Percentiles rank a stretch among this genome's conserved stretches.
These are phyloP conservation scores for Acer yangbiense DNA, from an alignment of 345 rosid genomes.

Conservation along the genomic window DNA sequence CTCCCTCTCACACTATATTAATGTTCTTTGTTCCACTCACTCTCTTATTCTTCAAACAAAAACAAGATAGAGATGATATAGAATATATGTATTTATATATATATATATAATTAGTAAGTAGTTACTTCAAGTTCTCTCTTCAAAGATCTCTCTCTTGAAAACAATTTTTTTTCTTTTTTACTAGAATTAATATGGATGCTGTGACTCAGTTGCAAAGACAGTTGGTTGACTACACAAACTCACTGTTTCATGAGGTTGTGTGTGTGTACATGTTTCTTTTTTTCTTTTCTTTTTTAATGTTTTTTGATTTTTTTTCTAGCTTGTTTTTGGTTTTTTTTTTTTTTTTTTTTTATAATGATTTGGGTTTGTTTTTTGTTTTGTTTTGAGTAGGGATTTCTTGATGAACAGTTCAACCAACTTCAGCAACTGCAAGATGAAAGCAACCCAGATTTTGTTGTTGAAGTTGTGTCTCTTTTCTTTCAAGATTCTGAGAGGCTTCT, in stretches of 20 bases:
- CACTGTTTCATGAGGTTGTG: constrained; percentile 55
- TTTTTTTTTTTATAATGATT: not conserved
- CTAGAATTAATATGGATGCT: constrained; percentile 34
- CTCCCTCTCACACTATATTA: constrained; percentile 19
- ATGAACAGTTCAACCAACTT: constrained; percentile 63
- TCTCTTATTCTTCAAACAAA: constrained; percentile 11
- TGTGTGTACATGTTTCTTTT: not conserved
- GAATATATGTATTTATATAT: no score
- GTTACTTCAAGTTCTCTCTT: not conserved
- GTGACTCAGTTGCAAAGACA: constrained; percentile 51
- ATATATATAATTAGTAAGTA: no score
- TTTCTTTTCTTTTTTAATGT: not conserved
- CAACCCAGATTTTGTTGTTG: constrained; percentile 63
- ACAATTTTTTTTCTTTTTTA: no score
- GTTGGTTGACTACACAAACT: constrained; percentile 44
- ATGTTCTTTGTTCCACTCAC: constrained; percentile 11
- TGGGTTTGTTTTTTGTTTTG: constrained; percentile 3
- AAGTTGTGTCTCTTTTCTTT: constrained; percentile 65
- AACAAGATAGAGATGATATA: not conserved
- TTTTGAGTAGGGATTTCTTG: constrained; percentile 47
- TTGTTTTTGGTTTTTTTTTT: not conserved
- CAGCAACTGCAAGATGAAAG: constrained; percentile 64
- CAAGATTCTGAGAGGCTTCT: constrained; percentile 58
- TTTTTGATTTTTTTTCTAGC: not conserved
- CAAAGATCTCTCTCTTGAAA: constrained; percentile 21